Evolutionary conservation across 2,329 filamentous ascomycete genomes (phyloP).

Genomic region (Fusarium torulosum): DNA sequence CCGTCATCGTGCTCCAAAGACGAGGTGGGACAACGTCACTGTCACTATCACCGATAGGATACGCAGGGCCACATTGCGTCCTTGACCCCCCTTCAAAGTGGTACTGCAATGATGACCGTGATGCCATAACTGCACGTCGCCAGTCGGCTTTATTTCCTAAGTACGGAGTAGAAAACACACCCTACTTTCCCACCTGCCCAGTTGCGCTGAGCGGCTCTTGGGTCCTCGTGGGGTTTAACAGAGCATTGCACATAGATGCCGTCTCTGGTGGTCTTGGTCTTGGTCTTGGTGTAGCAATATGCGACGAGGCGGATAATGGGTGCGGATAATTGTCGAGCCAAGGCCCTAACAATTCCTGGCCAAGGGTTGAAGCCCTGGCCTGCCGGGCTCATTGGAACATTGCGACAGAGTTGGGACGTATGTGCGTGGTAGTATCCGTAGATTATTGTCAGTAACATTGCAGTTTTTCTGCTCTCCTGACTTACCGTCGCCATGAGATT

Average conservation of each 20-base stretch:
- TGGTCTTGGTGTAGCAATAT: constrained; percentile 39
- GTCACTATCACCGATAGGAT: constrained; percentile 25
- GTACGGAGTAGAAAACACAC: constrained; percentile 8
- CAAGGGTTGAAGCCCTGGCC: constrained; percentile 30
- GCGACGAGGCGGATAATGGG: constrained; percentile 34
- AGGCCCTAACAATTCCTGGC: constrained; percentile 21
- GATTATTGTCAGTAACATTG: constrained; percentile 2
- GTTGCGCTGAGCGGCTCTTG: constrained; percentile 32
- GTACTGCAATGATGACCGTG: constrained; percentile 49
- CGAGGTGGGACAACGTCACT: constrained; percentile 44
- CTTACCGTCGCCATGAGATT: constrained; percentile 19
- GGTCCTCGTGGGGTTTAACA: constrained; percentile 27
- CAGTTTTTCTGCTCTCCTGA: not conserved
- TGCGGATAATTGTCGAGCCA: constrained; percentile 29
- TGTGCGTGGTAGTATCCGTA: no score
- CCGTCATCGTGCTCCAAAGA: constrained; percentile 48
- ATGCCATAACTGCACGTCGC: constrained; percentile 45
- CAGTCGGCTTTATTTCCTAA: constrained; percentile 28
- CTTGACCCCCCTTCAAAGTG: constrained; percentile 33
- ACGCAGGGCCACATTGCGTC: constrained; percentile 18
- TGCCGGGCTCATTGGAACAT: constrained; percentile 21
- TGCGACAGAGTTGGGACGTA: constrained; percentile 23
- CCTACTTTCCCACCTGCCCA: constrained; percentile 37
- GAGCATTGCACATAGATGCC: constrained; percentile 32
- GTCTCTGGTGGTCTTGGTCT: not conserved